Conservation (phyloP, 768 basidiomycete species). For the Lactarius sanguifluus region DNA sequence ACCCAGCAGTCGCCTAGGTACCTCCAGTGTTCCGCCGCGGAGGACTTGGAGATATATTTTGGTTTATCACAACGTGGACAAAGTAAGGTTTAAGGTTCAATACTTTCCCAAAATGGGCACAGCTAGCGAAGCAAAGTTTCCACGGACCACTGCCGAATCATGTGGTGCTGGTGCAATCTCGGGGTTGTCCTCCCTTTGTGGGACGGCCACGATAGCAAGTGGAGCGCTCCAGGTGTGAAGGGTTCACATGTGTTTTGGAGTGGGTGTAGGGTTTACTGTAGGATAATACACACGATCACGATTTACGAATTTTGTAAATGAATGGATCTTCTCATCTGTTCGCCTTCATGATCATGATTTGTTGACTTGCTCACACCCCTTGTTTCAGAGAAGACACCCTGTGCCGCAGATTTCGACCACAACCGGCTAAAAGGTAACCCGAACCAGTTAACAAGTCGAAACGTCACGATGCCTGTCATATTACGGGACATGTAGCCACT, state of each 20-base stretch:
- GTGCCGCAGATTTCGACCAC: not conserved
- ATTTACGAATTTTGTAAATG: not conserved
- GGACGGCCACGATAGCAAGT: not conserved
- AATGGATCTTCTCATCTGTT: constrained; percentile 5
- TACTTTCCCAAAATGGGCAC: not conserved
- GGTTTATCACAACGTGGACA: not conserved
- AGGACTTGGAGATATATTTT: not conserved
- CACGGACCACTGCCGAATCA: not conserved
- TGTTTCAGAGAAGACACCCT: not conserved
- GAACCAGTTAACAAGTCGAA: not conserved
- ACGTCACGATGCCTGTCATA: not conserved
- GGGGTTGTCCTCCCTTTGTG: not conserved
- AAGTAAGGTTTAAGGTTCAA: not conserved
- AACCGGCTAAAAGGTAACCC: not conserved
- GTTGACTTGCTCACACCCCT: not conserved
- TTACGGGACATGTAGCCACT: not conserved
- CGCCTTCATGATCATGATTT: not conserved
- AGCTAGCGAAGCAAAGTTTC: not conserved
- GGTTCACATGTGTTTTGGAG: not conserved
- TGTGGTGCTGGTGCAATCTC: not conserved
- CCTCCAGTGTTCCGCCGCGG: not conserved
- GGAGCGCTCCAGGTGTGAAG: not conserved
- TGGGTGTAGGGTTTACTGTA: not conserved
- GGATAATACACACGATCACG: too few species aligned
- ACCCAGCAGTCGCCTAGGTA: not conserved